Conservation (phyloP, 139 green algal species). For the Edaphochlamys debaryana region DNA sequence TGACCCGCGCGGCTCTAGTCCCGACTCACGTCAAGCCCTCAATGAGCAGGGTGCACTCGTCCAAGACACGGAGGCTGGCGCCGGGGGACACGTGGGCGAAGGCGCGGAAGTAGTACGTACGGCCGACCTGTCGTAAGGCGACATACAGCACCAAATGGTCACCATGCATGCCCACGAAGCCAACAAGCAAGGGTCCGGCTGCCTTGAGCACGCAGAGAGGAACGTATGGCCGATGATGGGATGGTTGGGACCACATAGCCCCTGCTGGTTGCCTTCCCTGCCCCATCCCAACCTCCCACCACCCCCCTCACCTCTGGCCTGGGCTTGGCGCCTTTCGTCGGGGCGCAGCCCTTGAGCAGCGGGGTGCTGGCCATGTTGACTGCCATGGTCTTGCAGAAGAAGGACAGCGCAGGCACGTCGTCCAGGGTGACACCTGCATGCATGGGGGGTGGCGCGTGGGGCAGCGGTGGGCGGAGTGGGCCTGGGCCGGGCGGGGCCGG, state of each 20-base stretch:
- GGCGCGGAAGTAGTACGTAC: not conserved
- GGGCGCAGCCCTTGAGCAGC: not conserved
- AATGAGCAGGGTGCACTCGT: not conserved
- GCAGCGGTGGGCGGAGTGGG: not conserved
- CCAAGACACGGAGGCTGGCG: not conserved
- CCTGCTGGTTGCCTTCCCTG: too few species aligned
- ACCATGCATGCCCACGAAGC: not conserved
- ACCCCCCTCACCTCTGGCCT: too few species aligned
- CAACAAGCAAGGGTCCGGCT: too few species aligned
- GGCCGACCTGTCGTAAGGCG: not conserved
- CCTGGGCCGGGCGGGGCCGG: too few species aligned
- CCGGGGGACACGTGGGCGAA: not conserved
- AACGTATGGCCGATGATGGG: too few species aligned
- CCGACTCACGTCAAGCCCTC: not conserved
- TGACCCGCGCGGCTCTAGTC: too few species aligned
- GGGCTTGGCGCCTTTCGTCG: not conserved
- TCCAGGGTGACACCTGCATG: not conserved
- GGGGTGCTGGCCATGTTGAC: not conserved
- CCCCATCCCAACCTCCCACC: too few species aligned
- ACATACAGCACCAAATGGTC: not conserved
- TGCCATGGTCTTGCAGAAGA: not conserved
- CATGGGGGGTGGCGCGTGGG: too few species aligned
- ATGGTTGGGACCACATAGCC: not conserved
- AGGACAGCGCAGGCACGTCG: not conserved
- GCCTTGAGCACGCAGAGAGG: too few species aligned